phyloP scores from a whole-genome alignment of 73 alveolate species.

The Paramecium octaurelia region DNA sequence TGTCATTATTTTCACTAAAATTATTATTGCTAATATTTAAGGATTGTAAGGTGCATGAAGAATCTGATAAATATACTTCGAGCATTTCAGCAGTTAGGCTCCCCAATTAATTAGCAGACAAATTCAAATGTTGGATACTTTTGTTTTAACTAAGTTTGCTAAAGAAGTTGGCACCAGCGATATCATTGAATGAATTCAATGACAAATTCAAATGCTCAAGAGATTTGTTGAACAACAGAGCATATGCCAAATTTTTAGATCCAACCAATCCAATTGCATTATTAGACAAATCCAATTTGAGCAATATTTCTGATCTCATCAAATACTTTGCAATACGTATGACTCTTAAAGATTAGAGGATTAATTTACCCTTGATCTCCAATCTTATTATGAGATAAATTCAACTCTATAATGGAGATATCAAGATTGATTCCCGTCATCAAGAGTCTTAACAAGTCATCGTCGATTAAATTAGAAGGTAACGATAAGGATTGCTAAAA shows the following conservation, averaged over 20 bases:
- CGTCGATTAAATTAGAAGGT: constrained; percentile 68
- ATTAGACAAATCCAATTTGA: constrained; percentile 73
- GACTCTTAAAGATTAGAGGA: constrained; percentile 24
- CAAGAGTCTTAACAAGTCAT: constrained; percentile 59
- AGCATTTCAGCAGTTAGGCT: constrained; percentile 51
- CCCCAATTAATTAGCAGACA: constrained; percentile 76
- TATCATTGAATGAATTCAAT: constrained; percentile 82
- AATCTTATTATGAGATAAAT: constrained; percentile 80
- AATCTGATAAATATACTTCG: constrained; percentile 52
- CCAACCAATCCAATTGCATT: constrained; percentile 83
- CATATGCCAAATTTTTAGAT: constrained; percentile 79
- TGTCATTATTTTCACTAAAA: constrained; percentile 59
- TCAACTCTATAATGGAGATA: constrained; percentile 73
- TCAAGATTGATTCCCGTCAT: constrained; percentile 61
- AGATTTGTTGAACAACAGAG: constrained; percentile 72
- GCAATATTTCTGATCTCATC: constrained; percentile 69
- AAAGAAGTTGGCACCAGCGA: constrained; percentile 81
- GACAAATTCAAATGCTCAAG: constrained; percentile 67
- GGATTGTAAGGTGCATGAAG: constrained; percentile 66
- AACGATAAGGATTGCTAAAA: constrained; percentile 32
- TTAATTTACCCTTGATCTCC: constrained; percentile 72
- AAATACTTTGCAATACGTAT: constrained; percentile 77
- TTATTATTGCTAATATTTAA: constrained; percentile 62
- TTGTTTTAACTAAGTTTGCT: constrained; percentile 69
- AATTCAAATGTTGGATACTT: constrained; percentile 63